Conservation (phyloP, 768 basidiomycete species). For the Suillus tomentosus region DNA sequence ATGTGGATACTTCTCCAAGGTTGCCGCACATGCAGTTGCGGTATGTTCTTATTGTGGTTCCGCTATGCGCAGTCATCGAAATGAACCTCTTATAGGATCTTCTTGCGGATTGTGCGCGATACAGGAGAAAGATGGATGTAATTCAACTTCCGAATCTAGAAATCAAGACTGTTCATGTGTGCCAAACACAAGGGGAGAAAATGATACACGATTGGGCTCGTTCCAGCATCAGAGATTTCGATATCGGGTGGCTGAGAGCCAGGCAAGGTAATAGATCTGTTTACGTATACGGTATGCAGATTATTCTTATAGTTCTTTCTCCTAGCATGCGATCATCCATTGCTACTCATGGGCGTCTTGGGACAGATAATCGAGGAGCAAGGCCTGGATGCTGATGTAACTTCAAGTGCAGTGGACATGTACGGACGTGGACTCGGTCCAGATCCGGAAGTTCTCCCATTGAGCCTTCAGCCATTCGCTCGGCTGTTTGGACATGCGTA, state of each 20-base stretch:
- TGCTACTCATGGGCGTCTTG: neutral
- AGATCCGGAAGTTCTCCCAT: neutral
- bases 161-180: neutral
- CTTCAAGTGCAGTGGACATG: neutral
- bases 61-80: neutral
- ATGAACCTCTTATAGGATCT: neutral
- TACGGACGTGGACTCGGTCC: neutral
- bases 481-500: conserved; percentile 1
- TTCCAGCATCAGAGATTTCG: neutral
- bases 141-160: neutral
- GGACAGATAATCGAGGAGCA: neutral
- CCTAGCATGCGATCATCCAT: neutral
- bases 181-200: neutral
- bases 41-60: neutral
- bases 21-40: neutral
- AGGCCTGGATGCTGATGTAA: neutral
- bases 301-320: neutral
- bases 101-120: neutral
- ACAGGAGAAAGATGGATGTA: neutral
- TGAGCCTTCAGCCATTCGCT: conserved; percentile 1
- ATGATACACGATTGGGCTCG: neutral
- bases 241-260: neutral
- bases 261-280: neutral
- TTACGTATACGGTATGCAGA: neutral
- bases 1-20: neutral